Evolutionary conservation across 768 basidiomycete species (phyloP), one percentile per base, ranked within the genome.

Genomic region (Hysterangium stoloniferum): DNA sequence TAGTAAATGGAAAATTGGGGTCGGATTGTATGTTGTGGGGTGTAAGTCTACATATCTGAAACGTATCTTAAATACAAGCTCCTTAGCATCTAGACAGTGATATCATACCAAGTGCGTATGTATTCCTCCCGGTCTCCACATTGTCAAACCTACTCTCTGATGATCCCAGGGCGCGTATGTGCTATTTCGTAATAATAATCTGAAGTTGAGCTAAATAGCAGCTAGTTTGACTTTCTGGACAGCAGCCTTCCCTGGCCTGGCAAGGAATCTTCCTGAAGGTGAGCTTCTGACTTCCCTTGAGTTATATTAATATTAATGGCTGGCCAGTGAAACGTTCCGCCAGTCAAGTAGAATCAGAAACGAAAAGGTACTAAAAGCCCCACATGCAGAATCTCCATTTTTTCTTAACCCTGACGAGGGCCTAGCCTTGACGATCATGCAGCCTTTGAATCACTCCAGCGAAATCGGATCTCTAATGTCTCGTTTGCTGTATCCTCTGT

Each of bases 181-280:
- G 43, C 35, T 20, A 25, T 45, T 31, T 4, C 44, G 15, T 31
- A 20, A 9, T 9, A 9, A n/a, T 9, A 42, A 9, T 9, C 40
- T 42, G 9, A n/a, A 42, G n/a, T 19, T 20, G 11, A 24, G 9
- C 12, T 12, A 12, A 19, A 42, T 42, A 35, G 34, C 13, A 9
- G 9, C 46, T 28, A 50, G 48, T 13, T 62, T 87, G 48, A 87
- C 86, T 0, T 89, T 88, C 64, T 89, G 84, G 85, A 84, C 83
- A 0, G 86, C 86, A 11, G 86, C 86, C 11, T 87, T 89, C 61
- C 84, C 86, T 0, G 85, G 83, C 15, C 70, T 89, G 13, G 80
- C 82, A 20, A 73, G 78, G 7, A 76, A 87, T 61, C 72, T 86
- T 24, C 80, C 82, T 0, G 79, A 85, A 57, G 48, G 48, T 50